Evolutionary conservation across 2,329 filamentous ascomycete genomes (phyloP), one percentile per base, ranked within the genome.

Genomic region (Aspergillus alliaceus): DNA sequence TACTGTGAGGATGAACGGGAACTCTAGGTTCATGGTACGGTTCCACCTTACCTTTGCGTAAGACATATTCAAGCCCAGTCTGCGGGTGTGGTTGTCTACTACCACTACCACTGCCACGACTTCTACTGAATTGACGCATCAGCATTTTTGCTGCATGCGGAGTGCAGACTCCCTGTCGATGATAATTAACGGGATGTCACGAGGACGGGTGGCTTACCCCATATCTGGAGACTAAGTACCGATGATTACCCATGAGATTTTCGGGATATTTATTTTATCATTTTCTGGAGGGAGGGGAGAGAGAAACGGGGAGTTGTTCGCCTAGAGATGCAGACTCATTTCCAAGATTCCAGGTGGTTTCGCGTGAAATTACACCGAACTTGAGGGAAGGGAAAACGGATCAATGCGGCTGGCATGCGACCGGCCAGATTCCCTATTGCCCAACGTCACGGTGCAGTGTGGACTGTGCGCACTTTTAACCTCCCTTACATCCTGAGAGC

Each of bases 131-230:
- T 22, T n/a, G 9, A 32, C 44, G 25, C 22, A 51, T 31, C 32
- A 48, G 35, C 24, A 40, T 52, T 35, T 32, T 40, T 46, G 29
- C 60, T 60, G 60, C 58, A 62, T 62, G 60, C 60, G 58, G 58
- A 60, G 52, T 58, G 58, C 56, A 60, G 44, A n/a, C n/a, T 48
- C 44, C 40, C 27, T 18, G 27, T 32, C 44, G 54, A 59, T 53
- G 27, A 42, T 49, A 51, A 54, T 48, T 51, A 44, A 22, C 44
- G 42, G 49, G 37, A 54, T 47, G 44, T 47, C 44, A 47, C 44
- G 25, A 18, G 25, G 25, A 47, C 40, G 7, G 35, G 20, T 18
- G 35, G n/a, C n/a, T 37, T 40, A 40, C 22, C 22, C 22, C 22
- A 22, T 40, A 22, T 25, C 25, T 24, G 12, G 15, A 29, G 15